Conservation (phyloP, 257 asterid genomes). For the Solanum medicagineum region DNA sequence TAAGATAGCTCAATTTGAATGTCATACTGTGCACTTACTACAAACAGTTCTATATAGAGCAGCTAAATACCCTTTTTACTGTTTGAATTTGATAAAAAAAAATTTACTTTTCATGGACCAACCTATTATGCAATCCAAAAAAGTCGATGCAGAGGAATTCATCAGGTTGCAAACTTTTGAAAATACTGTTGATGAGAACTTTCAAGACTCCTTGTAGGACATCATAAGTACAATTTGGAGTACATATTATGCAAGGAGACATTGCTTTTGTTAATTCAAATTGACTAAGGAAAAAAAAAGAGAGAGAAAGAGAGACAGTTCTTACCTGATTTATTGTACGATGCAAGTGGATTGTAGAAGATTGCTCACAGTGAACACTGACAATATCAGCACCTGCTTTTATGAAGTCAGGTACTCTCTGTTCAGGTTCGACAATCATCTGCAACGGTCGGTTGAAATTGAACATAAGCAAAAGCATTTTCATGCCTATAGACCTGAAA, state of each 20-base stretch:
- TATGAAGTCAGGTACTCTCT: constrained; percentile 88
- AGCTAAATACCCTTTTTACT: not conserved
- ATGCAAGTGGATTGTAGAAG: constrained; percentile 97
- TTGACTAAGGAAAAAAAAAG: not conserved
- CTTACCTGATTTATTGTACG: constrained; percentile 88
- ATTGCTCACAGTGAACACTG: constrained; percentile 93
- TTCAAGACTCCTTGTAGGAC: not conserved
- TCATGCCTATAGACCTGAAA: constrained; percentile 2
- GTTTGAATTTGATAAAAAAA: not conserved
- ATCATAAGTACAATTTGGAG: not conserved
- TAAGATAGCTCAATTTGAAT: not conserved
- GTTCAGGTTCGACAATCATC: constrained; percentile 99
- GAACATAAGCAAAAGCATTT: constrained; percentile 9
- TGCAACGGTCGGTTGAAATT: constrained; percentile 26
- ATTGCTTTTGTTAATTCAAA: not conserved
- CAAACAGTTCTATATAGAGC: not conserved
- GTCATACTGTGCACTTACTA: not conserved
- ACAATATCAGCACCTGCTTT: constrained; percentile 99
- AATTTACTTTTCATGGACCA: not conserved
- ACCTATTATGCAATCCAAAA: not conserved
- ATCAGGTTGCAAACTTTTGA: not conserved
- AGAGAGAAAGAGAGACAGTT: not conserved
- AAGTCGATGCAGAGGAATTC: not conserved
- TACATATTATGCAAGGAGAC: not conserved
- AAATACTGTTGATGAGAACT: not conserved